phyloP scores from a whole-genome alignment of 257 asterid species.

The Lycium ferocissimum region DNA sequence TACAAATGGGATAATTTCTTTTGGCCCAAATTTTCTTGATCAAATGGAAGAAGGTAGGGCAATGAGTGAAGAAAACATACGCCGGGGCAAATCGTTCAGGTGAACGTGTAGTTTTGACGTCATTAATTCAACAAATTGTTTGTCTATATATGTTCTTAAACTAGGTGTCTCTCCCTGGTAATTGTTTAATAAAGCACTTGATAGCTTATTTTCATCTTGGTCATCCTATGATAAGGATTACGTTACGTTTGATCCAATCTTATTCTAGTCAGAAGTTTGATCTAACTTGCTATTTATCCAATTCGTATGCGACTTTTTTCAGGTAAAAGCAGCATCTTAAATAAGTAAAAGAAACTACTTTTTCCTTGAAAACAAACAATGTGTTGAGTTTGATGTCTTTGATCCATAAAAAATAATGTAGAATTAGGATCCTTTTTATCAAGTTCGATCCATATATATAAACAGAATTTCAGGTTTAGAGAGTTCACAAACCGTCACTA shows the following conservation, averaged over 20 bases:
- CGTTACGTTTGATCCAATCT: background rate
- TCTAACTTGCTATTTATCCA: slow-evolving; percentile 17
- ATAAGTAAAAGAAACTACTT: background rate
- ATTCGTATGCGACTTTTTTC: background rate
- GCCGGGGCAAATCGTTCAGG: background rate
- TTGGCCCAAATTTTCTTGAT: background rate
- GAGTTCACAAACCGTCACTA: slow-evolving; percentile 3
- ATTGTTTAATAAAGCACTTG: background rate
- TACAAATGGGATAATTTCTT: background rate
- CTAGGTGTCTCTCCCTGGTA: background rate
- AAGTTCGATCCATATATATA: background rate
- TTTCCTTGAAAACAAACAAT: background rate
- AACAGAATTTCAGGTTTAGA: background rate
- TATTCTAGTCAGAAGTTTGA: background rate
- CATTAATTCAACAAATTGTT: background rate
- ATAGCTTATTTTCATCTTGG: background rate
- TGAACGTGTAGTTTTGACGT: background rate
- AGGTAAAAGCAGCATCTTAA: background rate
- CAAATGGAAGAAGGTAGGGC: background rate
- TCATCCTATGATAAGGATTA: background rate
- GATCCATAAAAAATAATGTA: background rate
- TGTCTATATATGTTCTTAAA: background rate
- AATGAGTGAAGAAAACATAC: background rate
- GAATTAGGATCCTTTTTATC: background rate
- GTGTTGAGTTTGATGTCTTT: background rate